These are phyloP conservation scores for Ustilago shanxiensis DNA, from an alignment of 1,284 basidiomycete genomes.

Conservation along the genomic window DNA sequence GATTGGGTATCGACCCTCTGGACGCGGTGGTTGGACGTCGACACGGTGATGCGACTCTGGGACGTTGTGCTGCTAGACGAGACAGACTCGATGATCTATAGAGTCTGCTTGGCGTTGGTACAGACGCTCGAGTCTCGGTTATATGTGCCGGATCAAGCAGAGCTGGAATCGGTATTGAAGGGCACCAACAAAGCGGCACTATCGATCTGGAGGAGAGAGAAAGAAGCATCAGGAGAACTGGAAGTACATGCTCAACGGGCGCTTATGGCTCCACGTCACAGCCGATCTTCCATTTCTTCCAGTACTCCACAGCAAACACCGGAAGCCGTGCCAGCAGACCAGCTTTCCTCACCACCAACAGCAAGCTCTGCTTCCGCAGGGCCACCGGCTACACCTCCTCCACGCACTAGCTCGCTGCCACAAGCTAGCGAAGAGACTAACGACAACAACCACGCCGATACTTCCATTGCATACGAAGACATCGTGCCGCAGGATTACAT, in stretches of 20 bases:
- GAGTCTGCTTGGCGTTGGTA: constrained; percentile 60
- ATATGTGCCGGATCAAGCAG: constrained; percentile 59
- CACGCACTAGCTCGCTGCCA: constrained; percentile 6
- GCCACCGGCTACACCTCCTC: constrained; percentile 10
- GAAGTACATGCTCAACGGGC: constrained; percentile 4
- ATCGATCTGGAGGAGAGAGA: constrained; percentile 57
- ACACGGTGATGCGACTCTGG: constrained; percentile 63
- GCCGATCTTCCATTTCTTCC: constrained; percentile 7
- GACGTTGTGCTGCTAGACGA: constrained; percentile 64
- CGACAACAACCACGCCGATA: background rate
- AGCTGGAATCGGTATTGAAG: constrained; percentile 52
- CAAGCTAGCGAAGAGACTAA: background rate
- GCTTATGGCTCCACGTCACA: constrained; percentile 1
- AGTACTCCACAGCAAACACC: background rate
- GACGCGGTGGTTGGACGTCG: constrained; percentile 59
- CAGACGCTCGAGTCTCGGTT: constrained; percentile 59
- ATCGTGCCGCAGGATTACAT: constrained; percentile 56
- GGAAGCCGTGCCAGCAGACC: background rate
- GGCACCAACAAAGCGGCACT: constrained; percentile 61
- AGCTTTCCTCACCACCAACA: background rate
- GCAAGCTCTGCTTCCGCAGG: background rate
- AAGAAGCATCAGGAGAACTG: constrained; percentile 26
- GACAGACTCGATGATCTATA: constrained; percentile 58
- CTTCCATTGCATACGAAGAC: constrained; percentile 1
- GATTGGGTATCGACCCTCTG: constrained; percentile 60